phyloP scores from a whole-genome alignment of 1,284 basidiomycete species.

The Austropuccinia psidii region DNA sequence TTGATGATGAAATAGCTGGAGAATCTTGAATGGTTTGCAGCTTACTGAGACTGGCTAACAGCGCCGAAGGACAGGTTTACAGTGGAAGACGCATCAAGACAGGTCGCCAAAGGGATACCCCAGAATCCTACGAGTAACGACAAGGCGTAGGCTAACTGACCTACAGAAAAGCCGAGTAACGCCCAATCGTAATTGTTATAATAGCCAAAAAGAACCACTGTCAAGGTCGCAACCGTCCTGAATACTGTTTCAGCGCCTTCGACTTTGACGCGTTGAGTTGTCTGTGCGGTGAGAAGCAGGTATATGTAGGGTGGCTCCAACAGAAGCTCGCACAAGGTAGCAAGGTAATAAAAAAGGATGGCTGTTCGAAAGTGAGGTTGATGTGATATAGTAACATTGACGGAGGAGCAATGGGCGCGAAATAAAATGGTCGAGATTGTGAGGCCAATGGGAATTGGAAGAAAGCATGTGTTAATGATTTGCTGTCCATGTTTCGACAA shows the following conservation, averaged over 20 bases:
- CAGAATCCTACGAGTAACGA: constrained; percentile 48
- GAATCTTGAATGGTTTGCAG: background rate
- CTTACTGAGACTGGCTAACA: no score
- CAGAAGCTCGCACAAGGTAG: constrained; percentile 66
- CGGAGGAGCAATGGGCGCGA: constrained; percentile 54
- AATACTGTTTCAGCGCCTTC: constrained; percentile 72
- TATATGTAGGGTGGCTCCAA: constrained; percentile 76
- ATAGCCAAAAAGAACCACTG: constrained; percentile 54
- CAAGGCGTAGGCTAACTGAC: constrained; percentile 65
- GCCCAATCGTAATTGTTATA: constrained; percentile 46
- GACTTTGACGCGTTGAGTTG: constrained; percentile 39
- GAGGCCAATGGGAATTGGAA: constrained; percentile 58
- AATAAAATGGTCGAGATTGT: constrained; percentile 53
- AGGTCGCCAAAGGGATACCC: no score
- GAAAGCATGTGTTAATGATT: constrained; percentile 54
- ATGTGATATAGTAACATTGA: constrained; percentile 53
- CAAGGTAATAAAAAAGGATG: constrained; percentile 62
- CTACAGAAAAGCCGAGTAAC: constrained; percentile 70
- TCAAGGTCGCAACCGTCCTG: constrained; percentile 64
- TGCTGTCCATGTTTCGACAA: no score
- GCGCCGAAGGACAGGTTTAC: no score
- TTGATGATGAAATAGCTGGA: background rate
- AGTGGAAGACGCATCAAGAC: no score
- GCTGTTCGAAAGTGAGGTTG: constrained; percentile 63
- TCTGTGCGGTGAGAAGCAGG: constrained; percentile 39